Evolutionary conservation across 2,329 filamentous ascomycete species (phyloP).

Genomic region (Xylaria sp.): DNA sequence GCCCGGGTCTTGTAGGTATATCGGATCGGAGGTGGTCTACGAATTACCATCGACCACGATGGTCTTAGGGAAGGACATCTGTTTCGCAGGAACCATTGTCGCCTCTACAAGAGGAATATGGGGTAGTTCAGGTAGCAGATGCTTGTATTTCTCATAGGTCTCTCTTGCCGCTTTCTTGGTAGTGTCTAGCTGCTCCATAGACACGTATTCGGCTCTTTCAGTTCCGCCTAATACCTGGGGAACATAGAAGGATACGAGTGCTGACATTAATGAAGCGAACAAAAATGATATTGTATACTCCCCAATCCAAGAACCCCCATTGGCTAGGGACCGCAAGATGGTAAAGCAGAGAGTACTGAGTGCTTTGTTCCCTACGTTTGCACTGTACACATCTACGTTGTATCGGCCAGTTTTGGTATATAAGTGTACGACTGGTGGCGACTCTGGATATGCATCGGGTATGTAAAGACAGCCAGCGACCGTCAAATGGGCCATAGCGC

Average conservation of each 20-base stretch:
- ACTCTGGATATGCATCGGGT: constrained; percentile 11
- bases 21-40: constrained; percentile 1
- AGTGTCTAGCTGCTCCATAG: constrained; percentile 4
- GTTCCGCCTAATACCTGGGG: constrained; percentile 4
- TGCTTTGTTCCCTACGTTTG: background rate
- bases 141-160: constrained; percentile 9
- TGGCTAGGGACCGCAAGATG: constrained; percentile 4
- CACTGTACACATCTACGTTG: constrained; percentile 19
- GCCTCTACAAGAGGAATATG: constrained; percentile 12
- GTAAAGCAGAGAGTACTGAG: constrained; percentile 19
- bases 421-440: constrained; percentile 18
- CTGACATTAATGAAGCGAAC: constrained; percentile 23
- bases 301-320: constrained; percentile 9
- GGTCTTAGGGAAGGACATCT: constrained; percentile 13
- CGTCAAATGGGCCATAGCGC: constrained; percentile 17
- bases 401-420: constrained; percentile 19
- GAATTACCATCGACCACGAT: background rate
- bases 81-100: constrained; percentile 2
- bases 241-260: constrained; percentile 24
- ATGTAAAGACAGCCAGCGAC: constrained; percentile 20
- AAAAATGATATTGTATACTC: constrained; percentile 17
- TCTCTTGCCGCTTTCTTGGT: constrained; percentile 1
- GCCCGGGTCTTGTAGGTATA: constrained; percentile 11
- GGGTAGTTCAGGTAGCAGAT: background rate
- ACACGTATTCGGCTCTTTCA: constrained; percentile 16